Conservation (phyloP, 2,329 filamentous ascomycete genomes). For the Penicillium hesseltinei region DNA sequence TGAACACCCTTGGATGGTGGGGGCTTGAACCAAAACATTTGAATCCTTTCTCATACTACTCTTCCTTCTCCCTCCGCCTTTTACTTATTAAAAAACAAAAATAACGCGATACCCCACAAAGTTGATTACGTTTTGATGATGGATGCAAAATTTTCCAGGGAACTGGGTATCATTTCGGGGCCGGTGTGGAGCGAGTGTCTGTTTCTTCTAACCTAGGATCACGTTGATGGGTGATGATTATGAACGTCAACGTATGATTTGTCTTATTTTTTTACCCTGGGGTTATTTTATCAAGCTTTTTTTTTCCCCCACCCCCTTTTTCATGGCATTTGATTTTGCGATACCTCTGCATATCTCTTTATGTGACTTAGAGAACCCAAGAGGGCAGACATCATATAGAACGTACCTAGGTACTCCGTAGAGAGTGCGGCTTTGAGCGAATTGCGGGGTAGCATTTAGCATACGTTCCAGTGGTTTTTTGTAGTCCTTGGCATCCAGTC, state of each 20-base stretch:
- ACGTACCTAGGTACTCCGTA: background rate
- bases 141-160: constrained; percentile 5
- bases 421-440: background rate
- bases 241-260: constrained; percentile 3
- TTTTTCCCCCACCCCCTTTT: background rate
- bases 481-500: background rate
- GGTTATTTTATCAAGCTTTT: background rate
- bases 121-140: constrained; percentile 25
- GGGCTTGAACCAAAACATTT: constrained; percentile 13
- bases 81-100: constrained; percentile 14
- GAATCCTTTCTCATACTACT: constrained; percentile 1
- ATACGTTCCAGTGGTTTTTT: background rate
- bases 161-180: constrained; percentile 10
- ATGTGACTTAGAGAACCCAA: constrained; percentile 2
- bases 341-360: constrained; percentile 7
- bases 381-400: background rate
- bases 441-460: constrained; percentile 4
- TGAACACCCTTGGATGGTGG: constrained; percentile 74
- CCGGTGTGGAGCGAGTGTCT: background rate
- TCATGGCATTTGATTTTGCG: constrained; percentile 3
- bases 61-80: background rate
- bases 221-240: constrained; percentile 7
- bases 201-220: background rate
- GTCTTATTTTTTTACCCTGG: background rate
- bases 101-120: constrained; percentile 28